phyloP scores from a whole-genome alignment of 1,284 basidiomycete species.

The Wolfiporia cocos region DNA sequence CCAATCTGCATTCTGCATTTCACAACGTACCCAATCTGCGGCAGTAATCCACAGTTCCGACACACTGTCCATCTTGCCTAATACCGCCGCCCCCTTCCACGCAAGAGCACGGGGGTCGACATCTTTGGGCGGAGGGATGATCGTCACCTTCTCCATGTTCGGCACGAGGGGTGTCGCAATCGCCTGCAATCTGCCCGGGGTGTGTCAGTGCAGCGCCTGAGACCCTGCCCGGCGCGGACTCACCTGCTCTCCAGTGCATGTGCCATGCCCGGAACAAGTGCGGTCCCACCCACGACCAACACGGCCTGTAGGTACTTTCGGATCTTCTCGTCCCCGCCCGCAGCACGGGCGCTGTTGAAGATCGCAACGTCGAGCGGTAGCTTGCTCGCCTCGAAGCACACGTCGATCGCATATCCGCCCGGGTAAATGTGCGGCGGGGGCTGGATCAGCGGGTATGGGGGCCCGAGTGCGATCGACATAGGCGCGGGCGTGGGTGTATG shows the following conservation, averaged over 20 bases:
- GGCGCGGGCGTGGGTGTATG: background rate
- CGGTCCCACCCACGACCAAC: constrained; percentile 83
- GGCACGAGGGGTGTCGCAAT: constrained; percentile 78
- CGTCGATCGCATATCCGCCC: constrained; percentile 51
- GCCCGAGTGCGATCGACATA: background rate
- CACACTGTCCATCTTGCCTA: constrained; percentile 87
- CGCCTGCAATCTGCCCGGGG: constrained; percentile 58
- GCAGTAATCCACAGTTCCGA: constrained; percentile 86
- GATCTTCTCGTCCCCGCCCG: constrained; percentile 84
- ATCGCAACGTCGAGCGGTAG: constrained; percentile 93
- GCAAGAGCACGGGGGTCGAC: constrained; percentile 86
- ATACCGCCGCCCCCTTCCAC: constrained; percentile 95
- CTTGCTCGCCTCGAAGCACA: constrained; percentile 82
- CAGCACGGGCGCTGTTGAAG: constrained; percentile 84
- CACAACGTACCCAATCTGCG: constrained; percentile 76
- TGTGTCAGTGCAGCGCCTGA: background rate
- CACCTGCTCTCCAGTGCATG: constrained; percentile 78
- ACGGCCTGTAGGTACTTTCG: constrained; percentile 88
- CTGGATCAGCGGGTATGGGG: no score
- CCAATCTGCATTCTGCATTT: background rate
- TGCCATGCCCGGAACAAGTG: constrained; percentile 67
- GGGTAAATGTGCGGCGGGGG: constrained; percentile 13
- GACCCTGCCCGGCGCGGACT: constrained; percentile 12
- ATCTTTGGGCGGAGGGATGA: constrained; percentile 90
- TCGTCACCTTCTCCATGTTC: constrained; percentile 79